phyloP scores from a whole-genome alignment of 352 stramenopile genomes.

The Pythium scleroteichum region DNA sequence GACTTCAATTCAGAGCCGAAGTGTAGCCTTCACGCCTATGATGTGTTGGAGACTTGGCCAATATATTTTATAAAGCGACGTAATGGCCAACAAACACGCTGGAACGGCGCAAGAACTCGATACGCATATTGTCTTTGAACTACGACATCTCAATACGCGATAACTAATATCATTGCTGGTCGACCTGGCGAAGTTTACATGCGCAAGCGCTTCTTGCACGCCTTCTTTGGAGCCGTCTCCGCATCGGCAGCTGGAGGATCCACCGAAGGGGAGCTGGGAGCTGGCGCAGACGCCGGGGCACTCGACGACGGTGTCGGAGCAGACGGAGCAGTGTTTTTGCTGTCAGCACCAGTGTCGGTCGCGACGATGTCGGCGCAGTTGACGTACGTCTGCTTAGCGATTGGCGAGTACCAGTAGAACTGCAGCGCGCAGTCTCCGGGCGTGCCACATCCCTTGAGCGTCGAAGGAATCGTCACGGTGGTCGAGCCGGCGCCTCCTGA shows the following conservation, averaged over 20 bases:
- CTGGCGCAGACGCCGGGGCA: not conserved
- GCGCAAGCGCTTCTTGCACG: not conserved
- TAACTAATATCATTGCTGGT: too few relatives aligned
- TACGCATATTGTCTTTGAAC: too few relatives aligned
- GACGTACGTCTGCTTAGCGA: conserved; percentile 57
- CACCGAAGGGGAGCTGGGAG: not conserved
- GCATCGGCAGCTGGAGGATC: not conserved
- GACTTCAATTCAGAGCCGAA: too few relatives aligned
- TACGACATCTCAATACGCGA: too few relatives aligned
- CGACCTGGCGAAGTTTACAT: too few relatives aligned
- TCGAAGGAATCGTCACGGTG: conserved; percentile 40
- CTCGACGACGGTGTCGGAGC: not conserved
- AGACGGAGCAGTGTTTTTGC: too few relatives aligned
- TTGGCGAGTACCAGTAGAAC: conserved; percentile 60
- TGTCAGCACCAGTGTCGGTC: conserved; percentile 20
- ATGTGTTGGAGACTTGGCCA: too few relatives aligned
- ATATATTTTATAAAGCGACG: too few relatives aligned
- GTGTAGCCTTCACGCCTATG: too few relatives aligned
- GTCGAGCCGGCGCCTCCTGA: conserved; percentile 27
- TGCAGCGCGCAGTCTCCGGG: conserved; percentile 51
- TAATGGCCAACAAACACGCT: too few relatives aligned
- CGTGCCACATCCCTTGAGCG: conserved; percentile 37
- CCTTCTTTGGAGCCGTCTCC: not conserved
- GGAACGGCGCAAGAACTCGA: too few relatives aligned
- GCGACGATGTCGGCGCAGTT: conserved; percentile 55